These are phyloP conservation scores for Wickerhamiella qilinensis DNA, from an alignment of 805 yeast species.

Conservation along the genomic window DNA sequence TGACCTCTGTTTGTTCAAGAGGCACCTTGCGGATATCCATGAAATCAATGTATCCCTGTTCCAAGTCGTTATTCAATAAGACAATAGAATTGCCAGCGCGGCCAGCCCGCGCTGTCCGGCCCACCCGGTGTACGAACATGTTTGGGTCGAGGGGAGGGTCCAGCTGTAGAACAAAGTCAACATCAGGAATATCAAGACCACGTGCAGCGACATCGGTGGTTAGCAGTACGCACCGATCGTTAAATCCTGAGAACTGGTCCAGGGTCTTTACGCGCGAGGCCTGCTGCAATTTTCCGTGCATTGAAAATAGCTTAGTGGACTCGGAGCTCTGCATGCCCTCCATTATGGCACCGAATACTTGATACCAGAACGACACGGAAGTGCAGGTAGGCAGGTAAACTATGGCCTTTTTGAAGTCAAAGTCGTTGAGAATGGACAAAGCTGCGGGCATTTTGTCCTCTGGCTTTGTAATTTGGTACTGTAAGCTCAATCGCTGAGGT, in stretches of 20 bases:
- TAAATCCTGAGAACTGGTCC: constrained; percentile 34
- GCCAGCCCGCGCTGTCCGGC: constrained; percentile 90
- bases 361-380: constrained; percentile 53
- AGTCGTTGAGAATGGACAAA: constrained; percentile 34
- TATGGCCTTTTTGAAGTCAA: constrained; percentile 59
- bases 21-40: constrained; percentile 54
- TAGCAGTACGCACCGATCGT: constrained; percentile 44
- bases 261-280: constrained; percentile 63
- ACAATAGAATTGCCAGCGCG: constrained; percentile 64
- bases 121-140: constrained; percentile 82
- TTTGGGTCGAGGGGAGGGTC: constrained; percentile 94
- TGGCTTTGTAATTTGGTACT: constrained; percentile 44
- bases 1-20: constrained; percentile 21
- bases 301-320: constrained; percentile 37
- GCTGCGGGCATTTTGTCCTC: constrained; percentile 44
- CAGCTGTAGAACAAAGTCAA: constrained; percentile 80
- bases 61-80: constrained; percentile 57
- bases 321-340: background rate
- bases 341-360: constrained; percentile 9
- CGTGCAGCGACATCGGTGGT: constrained; percentile 99
- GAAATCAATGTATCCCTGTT: constrained; percentile 66
- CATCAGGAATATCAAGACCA: constrained; percentile 90
- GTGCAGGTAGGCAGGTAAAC: constrained; percentile 88
- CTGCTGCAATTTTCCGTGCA: constrained; percentile 85
- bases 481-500: constrained; percentile 50